These are phyloP conservation scores for Aspergillus pseudonomiae DNA, from an alignment of 2,329 filamentous ascomycete species.

Conservation along the genomic window DNA sequence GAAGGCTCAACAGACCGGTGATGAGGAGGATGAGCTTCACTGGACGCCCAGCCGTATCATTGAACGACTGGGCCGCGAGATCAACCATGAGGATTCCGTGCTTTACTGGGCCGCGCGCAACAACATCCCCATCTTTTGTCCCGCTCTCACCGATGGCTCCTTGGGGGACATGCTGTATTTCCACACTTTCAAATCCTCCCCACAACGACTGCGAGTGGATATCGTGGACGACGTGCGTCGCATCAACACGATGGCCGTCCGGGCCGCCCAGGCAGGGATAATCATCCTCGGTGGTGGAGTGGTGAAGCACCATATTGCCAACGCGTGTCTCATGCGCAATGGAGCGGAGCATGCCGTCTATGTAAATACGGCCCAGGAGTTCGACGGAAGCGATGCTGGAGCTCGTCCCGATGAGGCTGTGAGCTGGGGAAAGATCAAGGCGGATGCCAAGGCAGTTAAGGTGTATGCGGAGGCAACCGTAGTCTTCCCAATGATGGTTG, in stretches of 20 bases:
- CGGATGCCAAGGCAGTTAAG: slow-evolving; percentile 86
- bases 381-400: slow-evolving; percentile 94
- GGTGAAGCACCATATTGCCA: slow-evolving; percentile 98
- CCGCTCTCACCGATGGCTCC: slow-evolving; percentile 91
- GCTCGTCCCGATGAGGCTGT: slow-evolving; percentile 95
- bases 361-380: slow-evolving; percentile 96
- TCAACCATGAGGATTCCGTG: slow-evolving; percentile 87
- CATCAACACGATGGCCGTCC: slow-evolving; percentile 89
- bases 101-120: slow-evolving; percentile 99
- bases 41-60: slow-evolving; percentile 97
- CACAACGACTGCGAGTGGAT: slow-evolving; percentile 79
- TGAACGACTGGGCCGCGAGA: slow-evolving; percentile 85
- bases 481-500: slow-evolving; percentile 68
- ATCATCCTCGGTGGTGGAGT: slow-evolving; percentile 92
- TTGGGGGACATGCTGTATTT: slow-evolving; percentile 99
- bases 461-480: slow-evolving; percentile 72
- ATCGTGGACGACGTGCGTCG: slow-evolving; percentile 91
- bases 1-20: slow-evolving; percentile 45
- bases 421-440: slow-evolving; percentile 98
- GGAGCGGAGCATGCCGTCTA: slow-evolving; percentile 96
- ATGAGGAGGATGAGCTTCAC: slow-evolving; percentile 68
- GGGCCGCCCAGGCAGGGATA: slow-evolving; percentile 88
- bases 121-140: slow-evolving; percentile 95
- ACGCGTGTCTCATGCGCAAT: slow-evolving; percentile 96
- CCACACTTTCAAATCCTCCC: slow-evolving; percentile 90